phyloP scores from a whole-genome alignment of 345 rosid genomes.

The Ceriops decandra region DNA sequence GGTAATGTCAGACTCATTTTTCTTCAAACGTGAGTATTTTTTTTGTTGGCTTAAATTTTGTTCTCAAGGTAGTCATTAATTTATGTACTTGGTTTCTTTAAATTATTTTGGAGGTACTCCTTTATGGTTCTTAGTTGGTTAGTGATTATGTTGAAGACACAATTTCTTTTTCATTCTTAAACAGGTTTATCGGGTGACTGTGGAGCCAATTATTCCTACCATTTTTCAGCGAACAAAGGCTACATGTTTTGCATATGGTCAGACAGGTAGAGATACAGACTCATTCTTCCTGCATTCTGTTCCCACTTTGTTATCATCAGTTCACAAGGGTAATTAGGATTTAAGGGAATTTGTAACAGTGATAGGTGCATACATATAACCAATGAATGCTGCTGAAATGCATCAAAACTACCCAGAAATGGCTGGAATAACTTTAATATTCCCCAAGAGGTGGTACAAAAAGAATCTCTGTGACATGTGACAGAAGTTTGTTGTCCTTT shows the following conservation, averaged over 20 bases:
- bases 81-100: neutral
- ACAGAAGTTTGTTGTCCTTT: neutral
- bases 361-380: neutral
- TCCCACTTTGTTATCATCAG: neutral
- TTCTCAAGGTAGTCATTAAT: neutral
- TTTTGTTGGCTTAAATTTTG: constrained; percentile 7
- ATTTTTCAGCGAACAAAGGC: constrained; percentile 96
- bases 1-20: neutral
- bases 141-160: constrained; percentile 6
- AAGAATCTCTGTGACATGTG: neutral
- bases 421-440: neutral
- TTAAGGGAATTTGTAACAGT: neutral
- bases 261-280: constrained; percentile 63
- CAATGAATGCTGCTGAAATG: neutral
- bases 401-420: constrained; percentile 6
- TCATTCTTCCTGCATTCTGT: neutral
- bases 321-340: neutral
- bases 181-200: constrained; percentile 85
- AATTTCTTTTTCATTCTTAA: constrained; percentile 15
- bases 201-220: constrained; percentile 89
- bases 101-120: neutral
- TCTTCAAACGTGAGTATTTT: neutral
- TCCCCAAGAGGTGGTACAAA: neutral
- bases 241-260: constrained; percentile 99
- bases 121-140: constrained; percentile 8